Conservation (phyloP, 2,329 filamentous ascomycete genomes). For the Cercospora zeina region DNA sequence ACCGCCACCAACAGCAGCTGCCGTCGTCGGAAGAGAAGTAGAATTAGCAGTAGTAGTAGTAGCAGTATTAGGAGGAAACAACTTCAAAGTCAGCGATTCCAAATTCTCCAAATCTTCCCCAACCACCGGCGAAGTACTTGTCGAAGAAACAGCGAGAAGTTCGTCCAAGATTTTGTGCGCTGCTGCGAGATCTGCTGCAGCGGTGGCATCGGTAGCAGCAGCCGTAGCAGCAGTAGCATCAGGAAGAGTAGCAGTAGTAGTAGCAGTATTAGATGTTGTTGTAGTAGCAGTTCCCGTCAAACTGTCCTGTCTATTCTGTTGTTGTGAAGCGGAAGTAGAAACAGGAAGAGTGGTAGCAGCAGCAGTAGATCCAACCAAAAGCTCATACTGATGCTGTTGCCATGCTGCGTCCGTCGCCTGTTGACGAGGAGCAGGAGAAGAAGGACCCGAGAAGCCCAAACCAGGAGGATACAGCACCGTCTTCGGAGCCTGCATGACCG, state of each 20-base stretch:
- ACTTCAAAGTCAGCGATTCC: neutral
- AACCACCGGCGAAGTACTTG: neutral
- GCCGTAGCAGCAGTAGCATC: neutral
- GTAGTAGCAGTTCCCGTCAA: constrained; percentile 3
- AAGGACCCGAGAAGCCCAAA: neutral
- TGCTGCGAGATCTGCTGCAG: neutral
- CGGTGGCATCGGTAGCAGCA: neutral
- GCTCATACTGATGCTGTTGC: neutral
- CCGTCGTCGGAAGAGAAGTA: neutral
- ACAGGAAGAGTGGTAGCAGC: neutral
- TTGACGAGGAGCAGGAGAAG: neutral
- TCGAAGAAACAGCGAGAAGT: neutral
- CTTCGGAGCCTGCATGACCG: neutral
- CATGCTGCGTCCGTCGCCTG: no score
- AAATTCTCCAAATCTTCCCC: neutral
- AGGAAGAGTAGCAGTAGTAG: neutral
- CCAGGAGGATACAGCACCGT: neutral
- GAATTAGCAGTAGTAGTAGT: no score
- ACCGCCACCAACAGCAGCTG: neutral
- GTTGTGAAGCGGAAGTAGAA: constrained; percentile 1
- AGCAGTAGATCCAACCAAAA: neutral
- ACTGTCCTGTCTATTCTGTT: constrained; percentile 14
- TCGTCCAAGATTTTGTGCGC: neutral
- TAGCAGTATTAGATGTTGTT: neutral
- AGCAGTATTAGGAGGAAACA: no score